Evolutionary conservation across 768 basidiomycete genomes (phyloP).

Genomic region (Coprinellus aureogranulatus): DNA sequence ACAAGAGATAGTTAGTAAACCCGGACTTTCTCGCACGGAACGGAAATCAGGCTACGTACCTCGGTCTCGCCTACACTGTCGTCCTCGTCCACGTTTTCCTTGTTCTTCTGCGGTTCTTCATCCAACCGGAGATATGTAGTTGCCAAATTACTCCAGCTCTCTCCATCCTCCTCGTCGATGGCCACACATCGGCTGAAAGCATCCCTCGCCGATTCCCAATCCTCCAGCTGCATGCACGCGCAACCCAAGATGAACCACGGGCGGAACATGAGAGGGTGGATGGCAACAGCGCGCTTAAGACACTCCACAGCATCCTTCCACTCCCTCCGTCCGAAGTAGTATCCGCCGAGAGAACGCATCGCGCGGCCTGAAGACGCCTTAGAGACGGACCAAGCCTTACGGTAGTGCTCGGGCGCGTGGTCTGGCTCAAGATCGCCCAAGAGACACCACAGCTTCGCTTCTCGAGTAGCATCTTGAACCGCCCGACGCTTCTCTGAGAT

Average conservation of each 20-base stretch:
- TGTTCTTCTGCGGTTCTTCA: conserved; percentile 38
- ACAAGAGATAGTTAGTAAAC: background rate
- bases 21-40: background rate
- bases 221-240: conserved; percentile 74
- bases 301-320: conserved; percentile 63
- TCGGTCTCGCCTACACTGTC: conserved; percentile 25
- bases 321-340: conserved; percentile 67
- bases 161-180: conserved; percentile 94
- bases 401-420: conserved; percentile 69
- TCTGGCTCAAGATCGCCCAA: conserved; percentile 87
- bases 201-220: conserved; percentile 80
- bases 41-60: conserved; percentile 1
- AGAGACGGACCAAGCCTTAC: conserved; percentile 82
- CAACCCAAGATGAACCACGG: conserved; percentile 99
- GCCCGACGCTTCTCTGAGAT: conserved; percentile 39
- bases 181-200: conserved; percentile 84
- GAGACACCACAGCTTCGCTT: conserved; percentile 93
- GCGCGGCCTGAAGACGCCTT: conserved; percentile 80
- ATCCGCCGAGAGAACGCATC: conserved; percentile 87
- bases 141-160: conserved; percentile 98
- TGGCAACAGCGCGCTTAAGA: conserved; percentile 72
- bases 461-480: conserved; percentile 60
- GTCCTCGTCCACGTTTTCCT: conserved; percentile 18
- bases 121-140: conserved; percentile 84
- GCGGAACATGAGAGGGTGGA: conserved; percentile 84